Evolutionary conservation across 1,139 yeast genomes (phyloP).

Genomic region (Scheffersomyces titani): DNA sequence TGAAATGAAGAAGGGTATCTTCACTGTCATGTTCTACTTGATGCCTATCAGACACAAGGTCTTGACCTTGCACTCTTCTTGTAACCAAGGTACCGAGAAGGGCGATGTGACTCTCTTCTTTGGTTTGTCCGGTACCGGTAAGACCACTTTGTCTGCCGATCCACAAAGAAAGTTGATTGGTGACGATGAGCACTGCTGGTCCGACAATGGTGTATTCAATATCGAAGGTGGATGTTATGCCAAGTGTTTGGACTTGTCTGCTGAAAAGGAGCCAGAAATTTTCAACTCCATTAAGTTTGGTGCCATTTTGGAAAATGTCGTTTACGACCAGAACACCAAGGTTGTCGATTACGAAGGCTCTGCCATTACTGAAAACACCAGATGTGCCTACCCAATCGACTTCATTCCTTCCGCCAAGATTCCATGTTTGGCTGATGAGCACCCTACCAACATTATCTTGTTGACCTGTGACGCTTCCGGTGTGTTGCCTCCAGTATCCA

Average conservation of each 20-base stretch:
- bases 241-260: slow-evolving; percentile 87
- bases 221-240: slow-evolving; percentile 99
- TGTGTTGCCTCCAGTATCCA: slow-evolving; percentile 96
- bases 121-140: slow-evolving; percentile 97
- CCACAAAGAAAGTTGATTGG: slow-evolving; percentile 94
- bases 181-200: slow-evolving; percentile 99
- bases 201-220: slow-evolving; percentile 97
- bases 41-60: slow-evolving; percentile 95
- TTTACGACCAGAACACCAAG: slow-evolving; percentile 77
- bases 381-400: slow-evolving; percentile 98
- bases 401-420: slow-evolving; percentile 95
- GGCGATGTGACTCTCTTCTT: slow-evolving; percentile 92
- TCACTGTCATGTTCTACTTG: slow-evolving; percentile 97
- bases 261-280: slow-evolving; percentile 96
- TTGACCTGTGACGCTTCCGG: slow-evolving; percentile 98
- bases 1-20: slow-evolving; percentile 99
- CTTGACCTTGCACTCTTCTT: slow-evolving; percentile 92
- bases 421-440: slow-evolving; percentile 87
- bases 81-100: slow-evolving; percentile 79
- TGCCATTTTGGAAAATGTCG: slow-evolving; percentile 90
- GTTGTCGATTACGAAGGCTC: slow-evolving; percentile 84
- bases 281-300: slow-evolving; percentile 95
- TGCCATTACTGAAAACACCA: slow-evolving; percentile 90
- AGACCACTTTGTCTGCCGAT: slow-evolving; percentile 96
- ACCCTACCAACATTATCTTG: slow-evolving; percentile 89